Percentiles rank a stretch among this genome's conserved stretches.
Evolutionary conservation across 208 protist species (phyloP).

Genomic region (Entamoeba moshkovskii): DNA sequence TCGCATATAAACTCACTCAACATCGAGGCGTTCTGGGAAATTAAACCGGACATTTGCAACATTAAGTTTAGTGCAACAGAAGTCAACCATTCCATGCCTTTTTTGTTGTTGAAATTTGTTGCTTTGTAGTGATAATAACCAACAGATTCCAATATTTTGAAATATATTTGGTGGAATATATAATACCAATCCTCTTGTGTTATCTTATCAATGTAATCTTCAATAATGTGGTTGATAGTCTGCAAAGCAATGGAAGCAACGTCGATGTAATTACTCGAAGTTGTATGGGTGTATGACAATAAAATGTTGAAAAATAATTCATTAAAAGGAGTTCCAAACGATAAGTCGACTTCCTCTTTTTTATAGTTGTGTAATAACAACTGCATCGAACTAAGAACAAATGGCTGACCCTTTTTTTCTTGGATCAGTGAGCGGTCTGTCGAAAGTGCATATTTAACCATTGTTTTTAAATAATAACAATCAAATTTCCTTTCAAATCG

Average conservation of each 20-base stretch:
- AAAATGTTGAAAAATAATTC: not conserved
- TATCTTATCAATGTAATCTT: not conserved
- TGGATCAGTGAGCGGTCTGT: not conserved
- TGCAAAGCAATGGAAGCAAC: not conserved
- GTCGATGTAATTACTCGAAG: not conserved
- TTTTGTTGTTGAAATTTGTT: not conserved
- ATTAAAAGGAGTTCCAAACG: not conserved
- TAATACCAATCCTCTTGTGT: not conserved
- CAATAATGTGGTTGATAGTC: not conserved
- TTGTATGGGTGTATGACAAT: not conserved
- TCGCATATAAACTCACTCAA: not conserved
- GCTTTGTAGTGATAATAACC: not conserved
- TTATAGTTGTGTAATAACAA: not conserved
- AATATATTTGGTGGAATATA: not conserved
- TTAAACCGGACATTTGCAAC: not conserved
- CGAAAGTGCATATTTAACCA: not conserved
- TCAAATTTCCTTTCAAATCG: not conserved
- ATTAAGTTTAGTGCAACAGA: not conserved
- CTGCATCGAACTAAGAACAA: not conserved
- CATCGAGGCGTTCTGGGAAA: not conserved
- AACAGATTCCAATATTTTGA: conserved; percentile 2
- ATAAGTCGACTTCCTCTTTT: not conserved
- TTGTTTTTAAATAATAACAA: not conserved
- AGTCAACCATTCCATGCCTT: not conserved
- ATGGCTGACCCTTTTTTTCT: not conserved